Conservation (phyloP, 1,139 yeast genomes). For the Protomyces inouyei region DNA sequence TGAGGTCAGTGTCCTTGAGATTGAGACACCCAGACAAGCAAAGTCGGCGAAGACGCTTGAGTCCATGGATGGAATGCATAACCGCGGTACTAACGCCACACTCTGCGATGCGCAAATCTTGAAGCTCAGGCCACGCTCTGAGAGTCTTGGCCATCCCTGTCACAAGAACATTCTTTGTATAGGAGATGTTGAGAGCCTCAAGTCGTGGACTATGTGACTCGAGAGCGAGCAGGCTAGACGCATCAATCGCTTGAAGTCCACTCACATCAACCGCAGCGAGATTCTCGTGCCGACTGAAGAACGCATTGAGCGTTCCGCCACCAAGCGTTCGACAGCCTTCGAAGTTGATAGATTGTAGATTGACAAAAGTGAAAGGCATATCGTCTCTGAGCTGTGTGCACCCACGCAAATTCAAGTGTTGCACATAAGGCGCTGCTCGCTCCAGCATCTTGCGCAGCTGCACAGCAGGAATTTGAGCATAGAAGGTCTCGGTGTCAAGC, state of each 20-base stretch:
- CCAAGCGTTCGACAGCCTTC: slow-evolving; percentile 31
- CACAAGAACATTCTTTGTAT: slow-evolving; percentile 23
- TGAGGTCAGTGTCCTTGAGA: slow-evolving; percentile 27
- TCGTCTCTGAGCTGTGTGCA: slow-evolving; percentile 26
- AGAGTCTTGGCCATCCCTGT: slow-evolving; percentile 26
- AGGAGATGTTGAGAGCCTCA: slow-evolving; percentile 30
- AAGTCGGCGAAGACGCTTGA: slow-evolving; percentile 25
- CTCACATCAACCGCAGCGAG: slow-evolving; percentile 26
- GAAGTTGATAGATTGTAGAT: slow-evolving; percentile 27
- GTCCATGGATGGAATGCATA: slow-evolving; percentile 21
- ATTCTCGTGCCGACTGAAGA: slow-evolving; percentile 20
- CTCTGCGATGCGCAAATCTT: slow-evolving; percentile 26
- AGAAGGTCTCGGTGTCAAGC: slow-evolving; percentile 27
- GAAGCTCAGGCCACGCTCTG: slow-evolving; percentile 11
- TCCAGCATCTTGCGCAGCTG: slow-evolving; percentile 25
- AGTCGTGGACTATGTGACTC: slow-evolving; percentile 24
- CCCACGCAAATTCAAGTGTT: slow-evolving; percentile 31
- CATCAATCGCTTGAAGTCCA: slow-evolving; percentile 26
- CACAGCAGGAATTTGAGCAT: slow-evolving; percentile 25
- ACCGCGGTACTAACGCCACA: background rate
- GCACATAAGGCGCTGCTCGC: slow-evolving; percentile 29
- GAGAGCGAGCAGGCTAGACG: slow-evolving; percentile 26
- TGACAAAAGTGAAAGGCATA: slow-evolving; percentile 20
- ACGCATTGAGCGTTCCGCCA: slow-evolving; percentile 26
- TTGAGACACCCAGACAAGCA: slow-evolving; percentile 27